Conservation (phyloP, 2,329 filamentous ascomycete genomes). For the Aspergillus brasiliensis region DNA sequence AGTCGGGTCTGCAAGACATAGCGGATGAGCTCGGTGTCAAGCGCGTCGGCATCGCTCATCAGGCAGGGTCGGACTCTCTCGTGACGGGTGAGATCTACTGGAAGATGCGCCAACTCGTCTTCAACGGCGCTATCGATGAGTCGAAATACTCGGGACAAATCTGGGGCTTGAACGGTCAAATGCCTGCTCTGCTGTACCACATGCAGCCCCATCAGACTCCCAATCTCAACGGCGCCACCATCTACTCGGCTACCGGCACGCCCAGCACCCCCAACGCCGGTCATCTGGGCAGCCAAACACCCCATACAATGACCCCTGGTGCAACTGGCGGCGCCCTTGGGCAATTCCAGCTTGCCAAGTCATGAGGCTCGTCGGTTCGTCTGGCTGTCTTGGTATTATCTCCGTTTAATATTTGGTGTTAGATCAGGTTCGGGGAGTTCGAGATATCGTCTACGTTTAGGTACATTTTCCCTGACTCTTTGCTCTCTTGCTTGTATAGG, state of each 20-base stretch:
- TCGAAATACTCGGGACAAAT: conserved; percentile 83
- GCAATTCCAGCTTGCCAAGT: conserved; percentile 56
- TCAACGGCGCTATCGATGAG: conserved; percentile 76
- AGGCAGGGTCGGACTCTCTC: conserved; percentile 90
- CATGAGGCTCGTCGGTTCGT: conserved; percentile 20
- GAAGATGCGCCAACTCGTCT: conserved; percentile 85
- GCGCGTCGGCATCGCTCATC: conserved; percentile 82
- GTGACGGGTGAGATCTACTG: conserved; percentile 95
- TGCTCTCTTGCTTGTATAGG: conserved; percentile 20
- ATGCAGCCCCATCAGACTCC: conserved; percentile 53
- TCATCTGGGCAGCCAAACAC: conserved; percentile 51
- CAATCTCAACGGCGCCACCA: conserved; percentile 57
- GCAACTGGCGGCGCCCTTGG: conserved; percentile 75
- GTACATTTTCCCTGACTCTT: conserved; percentile 10
- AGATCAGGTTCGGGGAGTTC: conserved; percentile 17
- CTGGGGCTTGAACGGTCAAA: conserved; percentile 83
- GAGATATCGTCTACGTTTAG: conserved; percentile 14
- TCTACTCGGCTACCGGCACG: conserved; percentile 52
- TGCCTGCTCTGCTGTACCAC: conserved; percentile 52
- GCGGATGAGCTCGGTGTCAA: conserved; percentile 91
- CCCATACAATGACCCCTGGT: conserved; percentile 72
- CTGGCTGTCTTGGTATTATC: not conserved
- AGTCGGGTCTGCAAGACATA: conserved; percentile 89
- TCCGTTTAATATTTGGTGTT: conserved; percentile 12
- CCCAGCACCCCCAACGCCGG: conserved; percentile 70